phyloP scores from a whole-genome alignment of 1,139 yeast species.

The Kodamaea ohmeri region DNA sequence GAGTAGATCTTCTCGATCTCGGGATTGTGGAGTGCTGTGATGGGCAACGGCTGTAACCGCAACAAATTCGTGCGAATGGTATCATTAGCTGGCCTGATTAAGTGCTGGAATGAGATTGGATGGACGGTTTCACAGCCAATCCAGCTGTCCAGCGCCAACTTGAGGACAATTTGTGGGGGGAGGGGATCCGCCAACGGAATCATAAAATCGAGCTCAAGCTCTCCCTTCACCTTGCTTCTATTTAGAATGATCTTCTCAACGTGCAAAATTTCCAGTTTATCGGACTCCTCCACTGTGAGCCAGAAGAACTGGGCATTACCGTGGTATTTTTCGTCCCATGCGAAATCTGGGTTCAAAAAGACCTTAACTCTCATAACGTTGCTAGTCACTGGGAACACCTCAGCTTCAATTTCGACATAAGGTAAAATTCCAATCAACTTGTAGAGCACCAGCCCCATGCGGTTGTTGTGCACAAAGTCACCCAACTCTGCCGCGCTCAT shows the following conservation, averaged over 20 bases:
- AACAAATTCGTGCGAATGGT: constrained; percentile 79
- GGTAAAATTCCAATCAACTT: constrained; percentile 74
- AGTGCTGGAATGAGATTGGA: constrained; percentile 84
- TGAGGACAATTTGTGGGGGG: constrained; percentile 81
- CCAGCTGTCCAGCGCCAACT: constrained; percentile 85
- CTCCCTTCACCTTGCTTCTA: constrained; percentile 51
- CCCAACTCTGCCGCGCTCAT: constrained; percentile 80
- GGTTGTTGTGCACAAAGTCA: constrained; percentile 77
- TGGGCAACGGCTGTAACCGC: constrained; percentile 81
- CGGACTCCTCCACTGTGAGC: constrained; percentile 88
- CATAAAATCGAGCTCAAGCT: constrained; percentile 85
- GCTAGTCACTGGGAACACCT: constrained; percentile 85
- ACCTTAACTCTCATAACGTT: constrained; percentile 83
- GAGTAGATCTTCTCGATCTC: constrained; percentile 67
- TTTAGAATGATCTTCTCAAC: constrained; percentile 75
- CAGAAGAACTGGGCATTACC: constrained; percentile 87
- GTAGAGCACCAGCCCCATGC: constrained; percentile 66
- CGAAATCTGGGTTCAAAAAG: constrained; percentile 67
- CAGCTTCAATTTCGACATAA: constrained; percentile 64
- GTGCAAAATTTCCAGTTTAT: constrained; percentile 71
- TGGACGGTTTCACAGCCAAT: constrained; percentile 78
- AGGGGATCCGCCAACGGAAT: constrained; percentile 85
- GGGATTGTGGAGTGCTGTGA: constrained; percentile 70
- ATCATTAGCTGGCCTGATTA: constrained; percentile 84
- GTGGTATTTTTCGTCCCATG: constrained; percentile 80